Percentiles rank a stretch among this genome's conserved stretches.
Evolutionary conservation across 2,329 filamentous ascomycete genomes (phyloP).

Genomic region (Alternaria consortialis): DNA sequence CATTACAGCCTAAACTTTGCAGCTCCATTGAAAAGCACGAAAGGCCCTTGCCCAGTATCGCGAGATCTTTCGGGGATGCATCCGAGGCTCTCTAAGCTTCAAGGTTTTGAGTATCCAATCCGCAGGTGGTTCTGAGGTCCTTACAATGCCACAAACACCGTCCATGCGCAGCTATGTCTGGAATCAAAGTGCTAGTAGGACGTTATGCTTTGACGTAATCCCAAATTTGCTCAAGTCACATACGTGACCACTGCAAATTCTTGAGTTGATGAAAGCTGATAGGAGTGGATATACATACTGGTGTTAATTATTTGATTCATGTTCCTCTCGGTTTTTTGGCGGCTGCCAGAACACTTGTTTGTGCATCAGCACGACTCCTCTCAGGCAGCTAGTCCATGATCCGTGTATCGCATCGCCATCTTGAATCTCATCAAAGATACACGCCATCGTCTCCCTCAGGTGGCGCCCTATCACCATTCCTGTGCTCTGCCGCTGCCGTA

Average conservation of each 20-base stretch:
- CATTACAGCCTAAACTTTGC: neutral
- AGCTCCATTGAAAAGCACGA: neutral
- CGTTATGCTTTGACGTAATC: neutral
- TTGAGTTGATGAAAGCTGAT: neutral
- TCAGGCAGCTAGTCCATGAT: neutral
- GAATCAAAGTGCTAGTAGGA: neutral
- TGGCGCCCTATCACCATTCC: neutral
- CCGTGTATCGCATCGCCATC: neutral
- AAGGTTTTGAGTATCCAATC: neutral
- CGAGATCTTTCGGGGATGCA: neutral
- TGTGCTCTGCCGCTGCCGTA: neutral
- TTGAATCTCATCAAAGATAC: conserved; percentile 3
- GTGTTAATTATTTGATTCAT: neutral
- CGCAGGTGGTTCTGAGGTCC: neutral
- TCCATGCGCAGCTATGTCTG: neutral
- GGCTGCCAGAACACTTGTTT: neutral
- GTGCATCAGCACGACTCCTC: neutral
- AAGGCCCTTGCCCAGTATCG: neutral
- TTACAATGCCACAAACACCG: neutral
- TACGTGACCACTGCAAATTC: neutral
- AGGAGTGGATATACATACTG: neutral
- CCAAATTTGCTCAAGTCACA: neutral
- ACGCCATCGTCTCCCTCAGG: conserved; percentile 5
- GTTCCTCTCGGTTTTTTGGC: neutral
- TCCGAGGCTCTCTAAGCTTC: too few relatives aligned